A percentile compares a stretch with the other conserved stretches of the same genome.
Conservation (phyloP, 306 rosid genomes). For the Quercus cerris region DNA sequence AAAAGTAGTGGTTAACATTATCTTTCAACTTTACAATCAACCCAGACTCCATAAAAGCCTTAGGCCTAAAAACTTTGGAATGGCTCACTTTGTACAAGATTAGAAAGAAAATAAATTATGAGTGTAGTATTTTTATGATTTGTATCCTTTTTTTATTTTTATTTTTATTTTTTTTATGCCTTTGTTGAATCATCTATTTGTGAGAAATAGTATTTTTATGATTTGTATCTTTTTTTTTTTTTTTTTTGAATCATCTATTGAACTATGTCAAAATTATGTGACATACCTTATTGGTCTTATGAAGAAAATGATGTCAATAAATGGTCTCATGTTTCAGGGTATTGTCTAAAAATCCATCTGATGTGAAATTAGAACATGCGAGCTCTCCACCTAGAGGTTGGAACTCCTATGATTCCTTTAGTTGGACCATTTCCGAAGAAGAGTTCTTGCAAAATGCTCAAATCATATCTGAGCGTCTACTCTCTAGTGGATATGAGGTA, state of each 20-base stretch:
- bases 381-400: constrained; percentile 91
- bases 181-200: not conserved
- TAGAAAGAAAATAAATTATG: not conserved
- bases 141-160: too few species aligned
- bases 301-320: not conserved
- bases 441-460: constrained; percentile 67
- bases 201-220: not conserved
- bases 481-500: constrained; percentile 79
- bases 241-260: not conserved
- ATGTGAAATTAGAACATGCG: constrained; percentile 36
- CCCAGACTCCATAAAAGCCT: too few species aligned
- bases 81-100: too few species aligned
- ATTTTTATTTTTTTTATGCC: too few species aligned
- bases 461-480: constrained; percentile 49
- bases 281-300: not conserved
- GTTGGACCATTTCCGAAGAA: constrained; percentile 83
- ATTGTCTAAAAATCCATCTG: constrained; percentile 31
- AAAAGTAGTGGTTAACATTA: too few species aligned
- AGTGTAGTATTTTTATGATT: not conserved
- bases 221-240: not conserved
- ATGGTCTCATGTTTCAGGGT: constrained; percentile 44
- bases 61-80: too few species aligned
- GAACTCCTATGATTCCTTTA: constrained; percentile 94
- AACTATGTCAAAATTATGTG: not conserved
- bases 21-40: too few species aligned